Conservation (phyloP, 2,329 filamentous ascomycete genomes). For the Phialocephala sp. region DNA sequence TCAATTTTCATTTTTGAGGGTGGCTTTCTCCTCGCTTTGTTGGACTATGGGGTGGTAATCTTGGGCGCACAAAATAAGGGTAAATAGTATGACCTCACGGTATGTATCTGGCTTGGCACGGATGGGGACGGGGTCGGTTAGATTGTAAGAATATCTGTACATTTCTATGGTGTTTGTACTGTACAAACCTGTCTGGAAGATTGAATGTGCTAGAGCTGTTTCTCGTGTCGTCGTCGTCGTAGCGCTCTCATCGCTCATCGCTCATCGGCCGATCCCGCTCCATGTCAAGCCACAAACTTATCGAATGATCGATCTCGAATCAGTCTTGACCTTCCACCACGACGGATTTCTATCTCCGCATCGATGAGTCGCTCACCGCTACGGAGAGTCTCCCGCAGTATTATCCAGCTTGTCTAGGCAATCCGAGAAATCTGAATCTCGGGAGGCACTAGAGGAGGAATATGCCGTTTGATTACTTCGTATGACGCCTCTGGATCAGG, state of each 20-base stretch:
- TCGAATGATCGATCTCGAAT: neutral
- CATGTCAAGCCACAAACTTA: neutral
- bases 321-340: neutral
- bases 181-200: neutral
- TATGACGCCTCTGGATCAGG: neutral
- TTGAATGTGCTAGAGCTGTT: neutral
- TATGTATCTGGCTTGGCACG: conserved; percentile 2
- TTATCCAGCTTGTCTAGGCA: neutral
- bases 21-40: neutral
- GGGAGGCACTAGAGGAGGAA: neutral
- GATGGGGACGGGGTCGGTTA: neutral
- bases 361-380: conserved; percentile 3
- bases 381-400: neutral
- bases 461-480: conserved; percentile 5
- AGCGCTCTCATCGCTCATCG: too few relatives aligned
- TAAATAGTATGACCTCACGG: conserved; percentile 2
- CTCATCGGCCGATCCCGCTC: neutral
- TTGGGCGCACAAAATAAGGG: neutral
- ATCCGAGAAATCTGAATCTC: neutral
- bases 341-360: neutral
- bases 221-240: too few relatives aligned
- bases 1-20: neutral
- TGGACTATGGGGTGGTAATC: neutral
- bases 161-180: neutral
- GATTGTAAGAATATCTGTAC: neutral